phyloP scores from a whole-genome alignment of 1,139 yeast genomes.

The Casaregolazyma lundiana region DNA sequence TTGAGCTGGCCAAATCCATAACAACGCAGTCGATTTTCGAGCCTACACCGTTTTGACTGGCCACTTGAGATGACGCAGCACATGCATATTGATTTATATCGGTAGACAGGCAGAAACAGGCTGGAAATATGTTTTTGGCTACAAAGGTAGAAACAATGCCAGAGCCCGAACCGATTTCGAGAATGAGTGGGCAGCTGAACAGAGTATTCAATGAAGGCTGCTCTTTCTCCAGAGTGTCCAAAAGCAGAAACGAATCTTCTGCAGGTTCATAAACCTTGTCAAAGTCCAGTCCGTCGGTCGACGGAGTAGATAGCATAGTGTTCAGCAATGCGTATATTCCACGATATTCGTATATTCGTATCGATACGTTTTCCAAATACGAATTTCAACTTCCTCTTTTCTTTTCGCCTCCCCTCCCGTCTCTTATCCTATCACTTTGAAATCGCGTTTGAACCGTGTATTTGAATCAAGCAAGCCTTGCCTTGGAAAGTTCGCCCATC shows the following conservation, averaged over 20 bases:
- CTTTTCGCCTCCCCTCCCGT: neutral
- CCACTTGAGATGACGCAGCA: constrained; percentile 48
- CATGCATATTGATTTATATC: constrained; percentile 83
- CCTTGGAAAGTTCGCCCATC: neutral
- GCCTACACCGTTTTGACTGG: constrained; percentile 42
- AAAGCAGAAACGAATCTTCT: constrained; percentile 79
- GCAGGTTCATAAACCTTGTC: constrained; percentile 82
- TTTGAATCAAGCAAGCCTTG: neutral
- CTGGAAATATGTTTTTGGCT: constrained; percentile 45
- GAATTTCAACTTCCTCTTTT: neutral
- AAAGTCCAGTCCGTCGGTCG: constrained; percentile 41
- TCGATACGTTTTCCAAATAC: neutral
- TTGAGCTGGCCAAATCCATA: constrained; percentile 48
- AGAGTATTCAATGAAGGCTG: constrained; percentile 20
- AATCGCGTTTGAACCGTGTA: neutral
- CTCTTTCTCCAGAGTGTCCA: constrained; percentile 73
- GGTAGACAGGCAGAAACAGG: constrained; percentile 55
- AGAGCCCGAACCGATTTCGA: constrained; percentile 91
- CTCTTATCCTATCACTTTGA: neutral
- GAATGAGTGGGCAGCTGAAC: constrained; percentile 45
- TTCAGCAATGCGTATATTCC: neutral
- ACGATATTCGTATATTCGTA: neutral
- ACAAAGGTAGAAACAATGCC: constrained; percentile 82
- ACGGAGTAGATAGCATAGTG: constrained; percentile 55
- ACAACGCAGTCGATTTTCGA: constrained; percentile 51